Evolutionary conservation across 768 basidiomycete genomes (phyloP).

Genomic region (Butyriboletus loyo): DNA sequence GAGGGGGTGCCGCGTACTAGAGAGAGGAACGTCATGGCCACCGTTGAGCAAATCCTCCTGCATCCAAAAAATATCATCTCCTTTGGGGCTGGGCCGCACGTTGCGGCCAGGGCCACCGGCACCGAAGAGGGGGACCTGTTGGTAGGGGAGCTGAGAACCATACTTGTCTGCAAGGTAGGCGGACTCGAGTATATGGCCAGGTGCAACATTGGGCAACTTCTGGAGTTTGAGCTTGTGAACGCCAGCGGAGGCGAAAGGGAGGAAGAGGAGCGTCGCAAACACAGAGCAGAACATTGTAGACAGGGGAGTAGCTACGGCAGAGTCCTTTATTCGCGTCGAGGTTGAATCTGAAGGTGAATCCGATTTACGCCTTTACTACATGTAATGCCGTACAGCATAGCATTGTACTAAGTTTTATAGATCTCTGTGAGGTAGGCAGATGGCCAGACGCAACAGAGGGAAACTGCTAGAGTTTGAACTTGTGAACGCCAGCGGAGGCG

Average conservation of each 20-base stretch:
- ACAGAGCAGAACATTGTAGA: slow-evolving; percentile 43
- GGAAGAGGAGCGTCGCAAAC: slow-evolving; percentile 38
- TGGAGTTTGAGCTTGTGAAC: slow-evolving; percentile 87
- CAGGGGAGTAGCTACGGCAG: slow-evolving; percentile 13
- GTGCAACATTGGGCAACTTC: slow-evolving; percentile 66
- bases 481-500: slow-evolving; percentile 62
- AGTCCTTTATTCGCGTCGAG: slow-evolving; percentile 33
- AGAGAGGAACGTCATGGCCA: slow-evolving; percentile 86
- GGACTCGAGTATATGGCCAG: slow-evolving; percentile 66
- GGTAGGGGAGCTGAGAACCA: slow-evolving; percentile 46
- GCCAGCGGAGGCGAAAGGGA: slow-evolving; percentile 50
- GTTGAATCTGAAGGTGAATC: too few species aligned
- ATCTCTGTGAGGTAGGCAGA: slow-evolving; percentile 80
- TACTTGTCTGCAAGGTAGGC: slow-evolving; percentile 94
- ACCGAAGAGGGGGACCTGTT: slow-evolving; percentile 65
- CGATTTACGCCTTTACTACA: too few species aligned
- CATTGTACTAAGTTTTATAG: too few species aligned
- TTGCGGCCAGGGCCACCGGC: slow-evolving; percentile 70
- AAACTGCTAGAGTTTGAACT: slow-evolving; percentile 87
- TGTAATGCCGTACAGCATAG: too few species aligned
- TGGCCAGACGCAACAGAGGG: slow-evolving; percentile 60
- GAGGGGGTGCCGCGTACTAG: slow-evolving; percentile 40
- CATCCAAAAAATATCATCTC: slow-evolving; percentile 74
- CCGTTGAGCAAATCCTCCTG: slow-evolving; percentile 67
- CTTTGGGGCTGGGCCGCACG: slow-evolving; percentile 45